Conservation (phyloP, 257 asterid genomes). For the Solanum bulbocastanum region DNA sequence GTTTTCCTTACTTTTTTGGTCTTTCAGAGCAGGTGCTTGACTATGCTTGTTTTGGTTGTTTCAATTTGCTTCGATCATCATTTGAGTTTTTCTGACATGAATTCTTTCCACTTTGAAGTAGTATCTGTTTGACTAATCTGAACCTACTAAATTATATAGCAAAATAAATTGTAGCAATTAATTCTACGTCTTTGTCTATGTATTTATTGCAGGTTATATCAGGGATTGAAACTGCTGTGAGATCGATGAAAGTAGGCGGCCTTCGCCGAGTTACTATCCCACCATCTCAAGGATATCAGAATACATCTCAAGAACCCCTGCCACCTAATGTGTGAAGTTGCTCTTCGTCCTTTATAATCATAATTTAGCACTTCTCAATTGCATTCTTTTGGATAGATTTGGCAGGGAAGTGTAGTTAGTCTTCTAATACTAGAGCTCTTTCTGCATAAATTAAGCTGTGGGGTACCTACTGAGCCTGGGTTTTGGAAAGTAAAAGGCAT, state of each 20-base stretch:
- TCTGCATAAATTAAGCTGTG: not conserved
- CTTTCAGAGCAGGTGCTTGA: not conserved
- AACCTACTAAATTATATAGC: not conserved
- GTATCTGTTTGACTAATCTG: not conserved
- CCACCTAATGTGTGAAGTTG: constrained; percentile 66
- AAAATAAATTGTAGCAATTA: not conserved
- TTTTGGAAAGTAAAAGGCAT: not conserved
- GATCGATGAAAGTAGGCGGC: constrained; percentile 83
- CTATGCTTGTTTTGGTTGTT: not conserved
- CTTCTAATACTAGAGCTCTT: not conserved
- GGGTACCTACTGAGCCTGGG: not conserved
- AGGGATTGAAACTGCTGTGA: constrained; percentile 70
- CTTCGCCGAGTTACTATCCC: constrained; percentile 75
- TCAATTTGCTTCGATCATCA: not conserved
- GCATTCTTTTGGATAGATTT: not conserved
- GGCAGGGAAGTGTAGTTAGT: not conserved
- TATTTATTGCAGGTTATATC: constrained; percentile 49
- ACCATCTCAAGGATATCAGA: constrained; percentile 80
- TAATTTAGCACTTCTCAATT: not conserved
- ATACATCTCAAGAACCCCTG: constrained; percentile 67
- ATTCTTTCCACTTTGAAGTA: not conserved
- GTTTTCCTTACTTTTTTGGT: not conserved
- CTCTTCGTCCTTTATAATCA: not conserved
- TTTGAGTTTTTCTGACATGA: not conserved
- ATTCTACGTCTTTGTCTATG: not conserved